Conservation (phyloP, 2,329 filamentous ascomycete genomes). For the Pyrenochaeta sp. region DNA sequence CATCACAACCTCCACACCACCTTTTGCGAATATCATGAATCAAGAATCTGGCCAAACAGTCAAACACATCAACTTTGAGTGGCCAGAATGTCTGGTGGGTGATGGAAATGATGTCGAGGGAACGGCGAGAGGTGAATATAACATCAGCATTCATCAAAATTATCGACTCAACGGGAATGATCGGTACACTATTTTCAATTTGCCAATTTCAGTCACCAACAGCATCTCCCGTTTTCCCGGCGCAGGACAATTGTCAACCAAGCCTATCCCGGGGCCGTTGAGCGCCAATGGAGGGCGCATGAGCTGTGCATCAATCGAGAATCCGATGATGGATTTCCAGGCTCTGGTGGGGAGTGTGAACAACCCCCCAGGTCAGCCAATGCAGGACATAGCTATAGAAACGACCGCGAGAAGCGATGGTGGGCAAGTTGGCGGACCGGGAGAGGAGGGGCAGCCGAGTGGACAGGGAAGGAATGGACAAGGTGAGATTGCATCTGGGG, state of each 20-base stretch:
- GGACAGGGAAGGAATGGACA: not conserved
- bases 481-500: slow-evolving; percentile 10
- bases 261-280: slow-evolving; percentile 44
- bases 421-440: slow-evolving; percentile 38
- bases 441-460: slow-evolving; percentile 11
- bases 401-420: slow-evolving; percentile 34
- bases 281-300: slow-evolving; percentile 46
- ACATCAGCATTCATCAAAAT: slow-evolving; percentile 76
- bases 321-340: slow-evolving; percentile 34
- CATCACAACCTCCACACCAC: slow-evolving; percentile 62
- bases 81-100: slow-evolving; percentile 74
- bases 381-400: slow-evolving; percentile 36
- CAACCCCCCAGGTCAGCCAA: slow-evolving; percentile 43
- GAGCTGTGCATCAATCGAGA: slow-evolving; percentile 38
- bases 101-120: slow-evolving; percentile 57
- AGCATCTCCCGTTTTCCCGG: slow-evolving; percentile 57
- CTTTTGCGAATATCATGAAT: slow-evolving; percentile 68
- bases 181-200: slow-evolving; percentile 74
- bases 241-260: slow-evolving; percentile 40
- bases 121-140: slow-evolving; percentile 69
- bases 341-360: slow-evolving; percentile 40
- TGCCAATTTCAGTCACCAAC: slow-evolving; percentile 75
- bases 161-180: slow-evolving; percentile 71
- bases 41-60: slow-evolving; percentile 74
- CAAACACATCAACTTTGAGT: slow-evolving; percentile 77